A percentile compares a stretch with the other conserved stretches of the same genome.
Evolutionary conservation across 1,284 basidiomycete genomes (phyloP).

Genomic region (Anthracocystis panici-leucophaei): DNA sequence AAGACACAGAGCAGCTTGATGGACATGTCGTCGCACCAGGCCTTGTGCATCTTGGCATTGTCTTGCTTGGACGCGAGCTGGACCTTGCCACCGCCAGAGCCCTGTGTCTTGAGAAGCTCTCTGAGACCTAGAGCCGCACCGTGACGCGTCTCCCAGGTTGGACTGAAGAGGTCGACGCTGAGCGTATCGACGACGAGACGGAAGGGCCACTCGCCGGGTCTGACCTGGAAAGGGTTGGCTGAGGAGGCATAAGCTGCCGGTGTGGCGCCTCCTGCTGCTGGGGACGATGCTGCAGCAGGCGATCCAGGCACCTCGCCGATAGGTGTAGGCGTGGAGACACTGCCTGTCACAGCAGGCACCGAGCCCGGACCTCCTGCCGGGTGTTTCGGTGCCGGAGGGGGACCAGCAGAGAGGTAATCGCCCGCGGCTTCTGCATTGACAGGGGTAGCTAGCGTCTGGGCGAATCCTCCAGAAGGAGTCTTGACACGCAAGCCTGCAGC

Average conservation of each 20-base stretch:
- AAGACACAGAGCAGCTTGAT: slow-evolving; percentile 89
- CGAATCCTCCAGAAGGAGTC: slow-evolving; percentile 32
- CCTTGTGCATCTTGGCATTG: slow-evolving; percentile 74
- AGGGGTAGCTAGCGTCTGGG: slow-evolving; percentile 37
- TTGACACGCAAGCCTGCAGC: slow-evolving; percentile 39
- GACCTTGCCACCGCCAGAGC: slow-evolving; percentile 80
- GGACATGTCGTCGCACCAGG: slow-evolving; percentile 89
- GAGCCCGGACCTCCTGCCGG: slow-evolving; percentile 47
- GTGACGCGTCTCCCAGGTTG: slow-evolving; percentile 93
- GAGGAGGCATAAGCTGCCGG: slow-evolving; percentile 44
- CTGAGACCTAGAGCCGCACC: slow-evolving; percentile 92
- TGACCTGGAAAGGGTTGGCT: slow-evolving; percentile 54
- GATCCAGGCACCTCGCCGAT: slow-evolving; percentile 37
- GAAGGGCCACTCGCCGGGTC: slow-evolving; percentile 87
- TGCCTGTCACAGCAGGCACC: slow-evolving; percentile 36
- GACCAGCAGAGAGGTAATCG: slow-evolving; percentile 36
- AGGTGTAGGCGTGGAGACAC: slow-evolving; percentile 43
- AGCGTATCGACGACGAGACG: slow-evolving; percentile 84
- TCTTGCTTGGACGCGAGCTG: slow-evolving; percentile 34
- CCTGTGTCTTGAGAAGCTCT: slow-evolving; percentile 88
- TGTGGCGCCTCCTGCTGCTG: slow-evolving; percentile 25
- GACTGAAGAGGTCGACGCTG: slow-evolving; percentile 83
- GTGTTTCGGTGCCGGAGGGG: slow-evolving; percentile 41
- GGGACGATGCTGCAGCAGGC: slow-evolving; percentile 33
- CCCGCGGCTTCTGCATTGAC: slow-evolving; percentile 18